Base-by-base conservation (phyloP, 1,284 basidiomycete genomes). In the Cutaneotrichosporon daszewskae region DNA sequence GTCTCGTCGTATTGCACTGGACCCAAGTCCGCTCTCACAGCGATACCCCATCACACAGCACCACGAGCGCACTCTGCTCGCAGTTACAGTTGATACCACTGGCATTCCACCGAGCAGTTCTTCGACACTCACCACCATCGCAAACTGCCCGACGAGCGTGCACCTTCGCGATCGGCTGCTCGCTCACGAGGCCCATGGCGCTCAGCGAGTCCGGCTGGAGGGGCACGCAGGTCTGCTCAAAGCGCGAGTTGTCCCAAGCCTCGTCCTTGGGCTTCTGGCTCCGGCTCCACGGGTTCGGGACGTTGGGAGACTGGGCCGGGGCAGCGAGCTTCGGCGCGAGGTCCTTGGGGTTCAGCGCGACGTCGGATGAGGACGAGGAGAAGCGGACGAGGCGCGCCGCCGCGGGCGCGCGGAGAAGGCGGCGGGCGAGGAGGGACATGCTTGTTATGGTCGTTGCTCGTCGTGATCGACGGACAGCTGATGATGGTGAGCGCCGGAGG, bases 111-210 rank as follows among this genome's bases (percentile, higher is more conserved):
- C n/a, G n/a, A n/a, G n/a, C n/a, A n/a, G n/a, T n/a, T n/a, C n/a
- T n/a, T n/a, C n/a, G n/a, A n/a, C n/a, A 71, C 86, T 62, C 59
- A 94, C 91, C 91, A 57, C 94, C 94, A 68, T 98, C 91, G 66
- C 94, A 98, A 41, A 82, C 77, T 4, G 88, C 91, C 64, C 82
- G 85, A 55, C 94, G 77, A 25, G 81, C 84, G 40, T 85, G 69
- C 1, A 92, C 83, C 43, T 90, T 68, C 38, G 84, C 77, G 43
- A 95, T 80, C 8, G 92, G 90, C 69, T 95, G 88, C 54, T 87
- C 77, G 39, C 77, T 77, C 56, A 97, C 80, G 65, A 54, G 39
- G 11, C 41, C 42, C 52, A 54, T 54, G 12, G 52, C 52, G 16
- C 23, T 29, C 14, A 47, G 45, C 26, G 42, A 32, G 31, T 54